Evolutionary conservation across 371 early-diverging fungal genomes (phyloP).

Genomic region (Synchytrium microbalum): DNA sequence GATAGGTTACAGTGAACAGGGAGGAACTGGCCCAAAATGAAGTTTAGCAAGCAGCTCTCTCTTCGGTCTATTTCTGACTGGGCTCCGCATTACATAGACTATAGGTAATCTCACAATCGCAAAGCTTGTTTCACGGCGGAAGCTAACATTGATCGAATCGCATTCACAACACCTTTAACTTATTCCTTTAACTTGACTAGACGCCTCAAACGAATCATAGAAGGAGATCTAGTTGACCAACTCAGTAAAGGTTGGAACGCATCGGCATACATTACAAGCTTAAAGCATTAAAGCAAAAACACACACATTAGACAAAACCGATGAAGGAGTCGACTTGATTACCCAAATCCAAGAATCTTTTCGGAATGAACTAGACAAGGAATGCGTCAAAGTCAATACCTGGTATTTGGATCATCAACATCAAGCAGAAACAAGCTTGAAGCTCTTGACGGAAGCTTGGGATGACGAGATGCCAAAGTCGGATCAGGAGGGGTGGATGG

Average conservation of each 20-base stretch:
- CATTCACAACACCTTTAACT: not conserved
- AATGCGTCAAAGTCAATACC: slow-evolving; percentile 47
- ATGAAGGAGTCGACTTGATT: slow-evolving; percentile 5
- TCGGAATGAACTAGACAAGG: slow-evolving; percentile 12
- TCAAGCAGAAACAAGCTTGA: slow-evolving; percentile 25
- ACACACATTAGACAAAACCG: not conserved
- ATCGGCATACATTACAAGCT: not conserved
- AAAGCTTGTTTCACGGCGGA: slow-evolving; percentile 15
- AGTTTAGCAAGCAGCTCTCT: slow-evolving; percentile 54
- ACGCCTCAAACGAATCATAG: slow-evolving; percentile 8
- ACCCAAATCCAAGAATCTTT: slow-evolving; percentile 4
- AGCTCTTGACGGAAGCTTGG: slow-evolving; percentile 39
- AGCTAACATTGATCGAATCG: too few species aligned
- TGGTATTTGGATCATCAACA: slow-evolving; percentile 40
- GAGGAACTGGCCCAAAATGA: too few species aligned
- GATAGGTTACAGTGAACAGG: too few species aligned
- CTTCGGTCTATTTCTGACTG: slow-evolving; percentile 48
- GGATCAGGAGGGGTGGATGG: slow-evolving; percentile 41
- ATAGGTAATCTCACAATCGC: slow-evolving; percentile 43
- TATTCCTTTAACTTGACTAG: slow-evolving; percentile 7
- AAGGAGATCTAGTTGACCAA: not conserved
- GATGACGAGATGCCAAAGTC: slow-evolving; percentile 29
- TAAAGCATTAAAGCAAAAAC: not conserved
- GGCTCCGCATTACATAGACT: slow-evolving; percentile 50
- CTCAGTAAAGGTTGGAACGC: slow-evolving; percentile 5